A percentile compares a stretch with the other conserved stretches of the same genome.
phyloP scores from a whole-genome alignment of 768 basidiomycete species.

The Rhodotorula graminis region DNA sequence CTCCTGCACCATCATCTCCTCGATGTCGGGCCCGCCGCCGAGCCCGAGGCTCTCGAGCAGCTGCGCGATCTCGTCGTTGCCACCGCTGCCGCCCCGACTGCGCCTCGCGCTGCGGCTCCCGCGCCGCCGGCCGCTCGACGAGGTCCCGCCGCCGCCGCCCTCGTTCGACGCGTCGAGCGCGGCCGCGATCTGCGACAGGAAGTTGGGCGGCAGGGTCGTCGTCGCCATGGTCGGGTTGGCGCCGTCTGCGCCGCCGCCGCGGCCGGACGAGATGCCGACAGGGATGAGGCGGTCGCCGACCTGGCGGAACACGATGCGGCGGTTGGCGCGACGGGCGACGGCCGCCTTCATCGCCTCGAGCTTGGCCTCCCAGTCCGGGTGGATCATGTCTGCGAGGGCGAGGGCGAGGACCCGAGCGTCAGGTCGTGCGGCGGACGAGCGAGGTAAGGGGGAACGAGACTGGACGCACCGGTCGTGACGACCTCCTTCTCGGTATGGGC shows the following conservation, averaged over 20 bases:
- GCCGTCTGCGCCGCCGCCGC: slow-evolving; percentile 59
- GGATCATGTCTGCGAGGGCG: slow-evolving; percentile 76
- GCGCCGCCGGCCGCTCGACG: slow-evolving; percentile 7
- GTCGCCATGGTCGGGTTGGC: slow-evolving; percentile 44
- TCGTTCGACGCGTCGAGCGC: slow-evolving; percentile 33
- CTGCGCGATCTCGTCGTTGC: slow-evolving; percentile 25
- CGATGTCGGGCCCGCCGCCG: slow-evolving; percentile 37
- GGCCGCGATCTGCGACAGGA: slow-evolving; percentile 32
- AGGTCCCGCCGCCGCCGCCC: background rate
- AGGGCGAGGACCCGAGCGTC: background rate
- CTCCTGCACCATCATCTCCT: slow-evolving; percentile 95
- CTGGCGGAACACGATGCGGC: slow-evolving; percentile 96
- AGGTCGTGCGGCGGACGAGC: no score
- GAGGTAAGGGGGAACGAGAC: background rate
- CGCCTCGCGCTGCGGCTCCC: slow-evolving; percentile 7
- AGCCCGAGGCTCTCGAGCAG: slow-evolving; percentile 30
- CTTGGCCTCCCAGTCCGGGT: slow-evolving; percentile 97
- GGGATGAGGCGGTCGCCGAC: slow-evolving; percentile 96
- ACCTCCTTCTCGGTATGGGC: slow-evolving; percentile 39
- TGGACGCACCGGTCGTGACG: slow-evolving; percentile 30
- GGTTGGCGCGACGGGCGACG: slow-evolving; percentile 90
- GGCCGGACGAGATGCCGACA: slow-evolving; percentile 87
- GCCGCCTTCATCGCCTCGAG: slow-evolving; percentile 87
- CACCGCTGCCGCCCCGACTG: background rate
- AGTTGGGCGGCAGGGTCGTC: slow-evolving; percentile 22